Evolutionary conservation across 2,329 filamentous ascomycete genomes (phyloP), one percentile per base, ranked within the genome.

Genomic region (Paraphaeosphaeria minitans): DNA sequence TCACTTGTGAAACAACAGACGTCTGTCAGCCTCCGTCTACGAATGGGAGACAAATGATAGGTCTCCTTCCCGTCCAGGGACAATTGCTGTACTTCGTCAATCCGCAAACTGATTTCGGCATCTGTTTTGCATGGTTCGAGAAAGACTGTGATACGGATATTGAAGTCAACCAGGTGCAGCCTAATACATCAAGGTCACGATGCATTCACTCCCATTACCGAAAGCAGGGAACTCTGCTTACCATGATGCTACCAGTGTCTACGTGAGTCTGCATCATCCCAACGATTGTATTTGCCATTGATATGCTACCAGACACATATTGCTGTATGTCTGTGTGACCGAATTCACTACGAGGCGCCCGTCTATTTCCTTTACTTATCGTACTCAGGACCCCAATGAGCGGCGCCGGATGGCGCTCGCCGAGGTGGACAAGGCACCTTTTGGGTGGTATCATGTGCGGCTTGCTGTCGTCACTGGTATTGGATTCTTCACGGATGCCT

Each of bases 401-500:
- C 66, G 73, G 13, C 62, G 73, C n/a, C 70, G 72, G 6, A 70
- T 75, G 69, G 72, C 72, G 46, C 64, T 76, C 19, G 73, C 73
- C 13, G 73, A 76, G 55, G 69, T 76, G 31, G 73, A 76, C 41
- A 76, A 75, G 53, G 72, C 72, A 24, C 70, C 71, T 0, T 74
- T 75, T 51, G 72, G 72, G 16, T 75, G 74, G 90, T 92, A 93
- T 74, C 91, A 95, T 72, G 85, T 93, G 58, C 85, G 91, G 42
- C 89, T 91, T 58, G 85, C 91, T 55, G 79, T 91, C 9, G 91
- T 94, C 24, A 91, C 91, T 31, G 91, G 92, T 68, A 89, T 94
- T 61, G 92, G 91, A 67, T 95, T 96, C 85, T 95, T 95, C 78
- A 94, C 91, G 16, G 92, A 94, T 73, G 90, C 90, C 13, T 94